Evolutionary conservation across 495 filamentous ascomycete species (phyloP), one percentile per base, ranked within the genome.

Genomic region (Penicillium cataractarum): DNA sequence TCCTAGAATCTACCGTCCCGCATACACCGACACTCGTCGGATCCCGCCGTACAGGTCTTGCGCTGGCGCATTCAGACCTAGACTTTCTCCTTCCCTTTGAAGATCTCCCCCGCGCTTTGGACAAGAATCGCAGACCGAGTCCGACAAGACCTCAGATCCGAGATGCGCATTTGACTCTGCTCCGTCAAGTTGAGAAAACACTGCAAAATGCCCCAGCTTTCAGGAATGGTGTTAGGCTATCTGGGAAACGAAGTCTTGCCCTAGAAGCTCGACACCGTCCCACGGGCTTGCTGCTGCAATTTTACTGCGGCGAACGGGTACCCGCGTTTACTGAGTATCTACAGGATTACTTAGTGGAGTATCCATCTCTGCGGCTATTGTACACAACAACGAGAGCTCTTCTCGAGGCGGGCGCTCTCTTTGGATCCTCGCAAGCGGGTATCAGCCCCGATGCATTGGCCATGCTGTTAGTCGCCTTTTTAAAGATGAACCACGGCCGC

Each of bases 391-490:
- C 81, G 12, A 82, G 84, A 42, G 64, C 77, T 22, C 74, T 80
- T 21, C 75, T 90, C 29, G 76, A 83, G 52, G 69, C 80, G 5
- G 77, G 78, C 32, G 70, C 72, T 48, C 64, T 89, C 7, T 78
- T 78, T 27, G 79, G 82, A 17, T 67, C 76, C 26, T 70, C 70
- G 55, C 55, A 69, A 6, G 75, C 78, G 17, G 82, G 83, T 6
- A 61, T 88, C 10, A 76, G 78, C 4, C 72, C 81, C 2, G 83
- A 86, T 63, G 70, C 76, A 6, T 69, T 89, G 15, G 70, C 85
- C 56, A 80, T 87, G 68, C 82, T 88, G 65, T 62, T 87, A n/a
- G 82, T 84, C 15, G 83, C 82, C 2, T 81, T 81, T 46, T 64
- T 87, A 12, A 82, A 81, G 61, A 64, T 72, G 56, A 76, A 71